Evolutionary conservation across 768 basidiomycete genomes (phyloP), one percentile per base, ranked within the genome.

Genomic region (Mycena albidolilacea): DNA sequence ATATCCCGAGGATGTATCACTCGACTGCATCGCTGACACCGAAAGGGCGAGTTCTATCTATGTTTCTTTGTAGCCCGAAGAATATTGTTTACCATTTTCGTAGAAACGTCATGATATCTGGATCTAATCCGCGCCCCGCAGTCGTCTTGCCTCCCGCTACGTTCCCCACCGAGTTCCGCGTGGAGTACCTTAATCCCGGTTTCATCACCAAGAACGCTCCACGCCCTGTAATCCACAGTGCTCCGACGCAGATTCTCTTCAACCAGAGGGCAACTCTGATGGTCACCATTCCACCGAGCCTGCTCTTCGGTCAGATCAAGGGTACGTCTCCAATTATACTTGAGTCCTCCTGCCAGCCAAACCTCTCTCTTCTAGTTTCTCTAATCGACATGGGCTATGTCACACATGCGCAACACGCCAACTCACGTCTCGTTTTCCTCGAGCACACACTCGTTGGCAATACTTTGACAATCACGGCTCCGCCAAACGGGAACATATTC

Each of bases 1-100:
- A 79, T 35, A 89, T 90, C 66, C 83, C 90, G 19, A 77, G 90
- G 69, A 76, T 90, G 80, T 90, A 91, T 78, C 89, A 90, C 75
- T 90, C 90, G 7, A 84, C 88, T 0, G 89, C 89, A 55, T 89
- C 89, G 35, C 75, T 90, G 64, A 89, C 89, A 7, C 88, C 88
- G 30, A 81, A 81, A 55, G 90, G 85, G 38, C 73, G 61, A 21
- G 74, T 64, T 41, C 39, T 43, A n/a, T 41, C 43, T 55, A 8
- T 54, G 41, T 43, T 38, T 10, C 44, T 65, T 35, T 7, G 41
- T 30, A 30, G 30, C 30, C 30, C 30, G 30, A 30, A n/a, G 46
- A 21, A 52, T 59, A 15, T 7, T 19, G 11, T 11, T 84, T 83
- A 66, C 19, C 3, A 43, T 58, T 39, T 59, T 54, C 5, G 15